Percentiles rank a stretch among this genome's conserved stretches.
Evolutionary conservation across 495 filamentous ascomycete genomes (phyloP).

Genomic region (Penicillium antarcticum): DNA sequence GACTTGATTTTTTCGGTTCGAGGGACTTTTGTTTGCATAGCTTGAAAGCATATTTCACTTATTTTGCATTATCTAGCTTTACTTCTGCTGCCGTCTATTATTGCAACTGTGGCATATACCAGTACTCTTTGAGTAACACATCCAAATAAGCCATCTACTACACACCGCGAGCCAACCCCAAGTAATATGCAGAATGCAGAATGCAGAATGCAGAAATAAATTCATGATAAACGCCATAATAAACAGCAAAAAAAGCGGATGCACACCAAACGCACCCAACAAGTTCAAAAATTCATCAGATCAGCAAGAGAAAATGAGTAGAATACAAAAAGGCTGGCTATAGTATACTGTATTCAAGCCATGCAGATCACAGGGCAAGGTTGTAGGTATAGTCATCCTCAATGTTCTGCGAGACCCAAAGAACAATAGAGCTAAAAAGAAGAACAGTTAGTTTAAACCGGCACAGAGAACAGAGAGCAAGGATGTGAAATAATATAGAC

Average conservation of each 20-base stretch:
- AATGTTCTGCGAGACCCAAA: conserved; percentile 98
- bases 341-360: background rate
- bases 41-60: too few relatives aligned
- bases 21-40: background rate
- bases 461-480: background rate
- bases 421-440: conserved; percentile 66
- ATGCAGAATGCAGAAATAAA: conserved; percentile 10
- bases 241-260: conserved; percentile 10
- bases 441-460: conserved; percentile 14
- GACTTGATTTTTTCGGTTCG: background rate
- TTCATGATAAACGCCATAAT: conserved; percentile 16
- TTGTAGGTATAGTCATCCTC: conserved; percentile 99
- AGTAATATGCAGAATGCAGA: background rate
- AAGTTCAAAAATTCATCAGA: conserved; percentile 11
- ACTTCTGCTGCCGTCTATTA: too few relatives aligned
- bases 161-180: background rate
- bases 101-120: too few relatives aligned
- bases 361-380: conserved; percentile 63
- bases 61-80: too few relatives aligned
- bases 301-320: conserved; percentile 9
- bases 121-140: too few relatives aligned
- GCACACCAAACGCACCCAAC: conserved; percentile 3
- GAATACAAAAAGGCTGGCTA: conserved; percentile 16
- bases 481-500: conserved; percentile 17
- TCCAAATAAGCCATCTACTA: too few relatives aligned